Base-by-base conservation (phyloP, 352 stramenopile species). In the Pythium oligandrum region DNA sequence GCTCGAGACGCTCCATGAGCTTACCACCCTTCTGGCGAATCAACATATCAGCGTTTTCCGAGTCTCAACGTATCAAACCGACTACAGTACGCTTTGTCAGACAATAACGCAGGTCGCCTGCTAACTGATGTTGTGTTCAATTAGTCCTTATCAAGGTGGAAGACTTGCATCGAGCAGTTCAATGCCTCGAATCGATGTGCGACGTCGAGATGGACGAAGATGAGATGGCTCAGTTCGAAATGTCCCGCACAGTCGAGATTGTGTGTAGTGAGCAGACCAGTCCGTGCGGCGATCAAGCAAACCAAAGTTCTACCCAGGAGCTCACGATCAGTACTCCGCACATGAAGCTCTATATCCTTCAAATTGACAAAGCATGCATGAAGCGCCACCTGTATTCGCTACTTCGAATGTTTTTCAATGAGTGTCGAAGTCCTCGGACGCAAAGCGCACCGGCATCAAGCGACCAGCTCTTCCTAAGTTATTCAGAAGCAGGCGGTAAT, bases 21-120 rank as follows among this genome's bases (percentile, higher is more conserved):
- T 88, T 59, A 88, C 76, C 26, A 75, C 68, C 30, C 69, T 75
- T 49, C 61, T 88, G 40, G 76, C 76, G 17, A 51, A 51, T 31
- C 60, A 83, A 50, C 45, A 60, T 4, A 66, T 88, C 54, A 84
- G 72, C 43, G 76, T 88, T 12, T 86, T 85, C 54, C 75, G 84
- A 68, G 77, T 88, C 65, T 88, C 76, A 4, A 84, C 76, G 11
- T 88, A 86, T 59, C 76, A 88, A 45, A 83, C 74, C 6, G 76
- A 88, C 56, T 88, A 84, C 40, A 74, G 75, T 83, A 43, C 50
- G 71, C 17, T 26, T 26, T 26, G 17, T 26, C 17, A 26, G 17
- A 26, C 17, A 26, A 26, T 26, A 26, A 26, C 17, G 17, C 17
- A 26, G 17, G 17, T 26, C 17, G 17, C 17, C 17, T 26, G 17